Percentiles rank a stretch among this genome's conserved stretches.
Evolutionary conservation across 2,329 filamentous ascomycete species (phyloP).

Genomic region (Botryotinia calthae): DNA sequence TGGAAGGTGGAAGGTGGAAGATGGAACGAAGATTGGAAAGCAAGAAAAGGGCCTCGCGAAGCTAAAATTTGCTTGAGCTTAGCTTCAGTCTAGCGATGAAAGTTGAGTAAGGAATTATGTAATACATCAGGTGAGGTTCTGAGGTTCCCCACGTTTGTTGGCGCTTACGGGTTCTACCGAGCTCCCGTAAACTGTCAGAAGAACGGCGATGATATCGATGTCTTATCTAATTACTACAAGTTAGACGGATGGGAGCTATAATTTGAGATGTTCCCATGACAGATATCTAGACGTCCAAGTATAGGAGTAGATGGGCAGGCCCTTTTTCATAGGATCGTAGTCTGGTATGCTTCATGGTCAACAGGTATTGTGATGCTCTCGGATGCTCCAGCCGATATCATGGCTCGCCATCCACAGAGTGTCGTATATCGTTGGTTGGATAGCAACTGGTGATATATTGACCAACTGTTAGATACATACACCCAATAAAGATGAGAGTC

Average conservation of each 20-base stretch:
- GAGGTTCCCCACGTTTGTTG: not conserved
- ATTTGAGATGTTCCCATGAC: not conserved
- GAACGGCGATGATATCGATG: not conserved
- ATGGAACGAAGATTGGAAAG: not conserved
- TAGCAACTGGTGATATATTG: not conserved
- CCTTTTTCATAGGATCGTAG: not conserved
- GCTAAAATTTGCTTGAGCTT: slow-evolving; percentile 10
- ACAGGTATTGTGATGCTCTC: not conserved
- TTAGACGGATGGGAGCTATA: not conserved
- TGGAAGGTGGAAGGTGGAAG: not conserved
- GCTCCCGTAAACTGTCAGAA: not conserved
- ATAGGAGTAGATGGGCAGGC: not conserved
- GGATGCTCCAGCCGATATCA: not conserved
- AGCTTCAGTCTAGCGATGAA: slow-evolving; percentile 4
- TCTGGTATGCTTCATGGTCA: not conserved
- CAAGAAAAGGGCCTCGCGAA: slow-evolving; percentile 7
- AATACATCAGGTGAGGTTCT: not conserved
- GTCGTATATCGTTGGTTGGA: not conserved
- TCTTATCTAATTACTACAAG: not conserved
- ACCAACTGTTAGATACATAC: not conserved
- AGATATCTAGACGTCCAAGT: not conserved
- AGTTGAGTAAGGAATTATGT: not conserved
- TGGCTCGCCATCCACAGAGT: not conserved
- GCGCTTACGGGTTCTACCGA: not conserved
- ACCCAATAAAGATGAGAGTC: not conserved